Evolutionary conservation across 2,329 filamentous ascomycete species (phyloP).

Genomic region (Alternaria triticina): DNA sequence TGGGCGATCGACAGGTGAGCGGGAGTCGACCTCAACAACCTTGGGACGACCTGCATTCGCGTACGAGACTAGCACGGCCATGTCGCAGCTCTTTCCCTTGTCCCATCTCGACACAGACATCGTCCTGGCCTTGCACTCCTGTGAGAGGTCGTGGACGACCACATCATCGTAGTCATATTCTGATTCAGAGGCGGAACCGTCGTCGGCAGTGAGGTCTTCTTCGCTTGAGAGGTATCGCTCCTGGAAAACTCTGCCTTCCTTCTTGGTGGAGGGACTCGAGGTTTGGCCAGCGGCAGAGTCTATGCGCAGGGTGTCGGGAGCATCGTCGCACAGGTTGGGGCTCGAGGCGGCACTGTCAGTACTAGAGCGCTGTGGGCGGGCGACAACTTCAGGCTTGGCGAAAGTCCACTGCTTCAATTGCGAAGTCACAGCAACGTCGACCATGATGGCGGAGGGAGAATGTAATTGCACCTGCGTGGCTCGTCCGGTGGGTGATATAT

Average conservation of each 20-base stretch:
- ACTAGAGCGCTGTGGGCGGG: slow-evolving; percentile 36
- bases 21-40: slow-evolving; percentile 45
- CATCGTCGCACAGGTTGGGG: slow-evolving; percentile 44
- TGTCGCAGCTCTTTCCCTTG: slow-evolving; percentile 44
- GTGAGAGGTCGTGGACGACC: slow-evolving; percentile 37
- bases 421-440: slow-evolving; percentile 37
- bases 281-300: slow-evolving; percentile 29
- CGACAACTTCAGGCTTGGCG: slow-evolving; percentile 36
- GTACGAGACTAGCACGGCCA: slow-evolving; percentile 47
- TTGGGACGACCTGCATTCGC: slow-evolving; percentile 48
- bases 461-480: background rate
- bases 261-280: slow-evolving; percentile 14
- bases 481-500: slow-evolving; percentile 20
- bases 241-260: slow-evolving; percentile 39
- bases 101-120: slow-evolving; percentile 43
- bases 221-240: slow-evolving; percentile 49
- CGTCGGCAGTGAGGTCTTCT: slow-evolving; percentile 47
- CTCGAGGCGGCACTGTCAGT: slow-evolving; percentile 43
- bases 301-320: slow-evolving; percentile 43
- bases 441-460: slow-evolving; percentile 33
- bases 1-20: slow-evolving; percentile 23
- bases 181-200: slow-evolving; percentile 35
- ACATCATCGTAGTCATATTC: slow-evolving; percentile 41
- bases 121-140: slow-evolving; percentile 36
- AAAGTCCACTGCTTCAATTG: slow-evolving; percentile 49